These are phyloP conservation scores for Zygoascus ofunaensis DNA, from an alignment of 805 yeast species.

Conservation along the genomic window DNA sequence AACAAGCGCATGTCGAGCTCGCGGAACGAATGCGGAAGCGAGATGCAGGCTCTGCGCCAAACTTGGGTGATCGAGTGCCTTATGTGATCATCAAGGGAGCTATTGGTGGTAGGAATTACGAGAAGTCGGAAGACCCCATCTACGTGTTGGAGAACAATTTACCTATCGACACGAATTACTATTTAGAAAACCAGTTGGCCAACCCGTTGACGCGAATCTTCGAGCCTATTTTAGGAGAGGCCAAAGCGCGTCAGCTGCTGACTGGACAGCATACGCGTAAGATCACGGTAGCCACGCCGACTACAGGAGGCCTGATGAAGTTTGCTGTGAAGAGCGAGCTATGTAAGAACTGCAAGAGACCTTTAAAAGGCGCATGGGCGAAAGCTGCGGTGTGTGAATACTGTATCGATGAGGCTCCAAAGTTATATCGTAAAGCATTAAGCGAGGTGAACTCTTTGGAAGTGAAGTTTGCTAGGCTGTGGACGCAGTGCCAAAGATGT, in stretches of 20 bases:
- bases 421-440: conserved; percentile 70
- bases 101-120: conserved; percentile 76
- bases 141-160: conserved; percentile 85
- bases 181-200: conserved; percentile 82
- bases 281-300: conserved; percentile 57
- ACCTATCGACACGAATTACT: conserved; percentile 91
- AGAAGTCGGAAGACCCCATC: conserved; percentile 93
- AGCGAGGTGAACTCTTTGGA: conserved; percentile 74
- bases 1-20: conserved; percentile 94
- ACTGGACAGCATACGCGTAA: conserved; percentile 80
- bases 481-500: conserved; percentile 98
- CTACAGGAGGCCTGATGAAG: conserved; percentile 80
- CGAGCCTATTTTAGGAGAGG: conserved; percentile 88
- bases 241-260: conserved; percentile 65
- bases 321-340: conserved; percentile 84
- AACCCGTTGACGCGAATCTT: conserved; percentile 91
- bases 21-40: conserved; percentile 94
- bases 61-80: conserved; percentile 95
- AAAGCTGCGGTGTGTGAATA: conserved; percentile 74
- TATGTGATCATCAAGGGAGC: conserved; percentile 83
- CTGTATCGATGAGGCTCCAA: conserved; percentile 66
- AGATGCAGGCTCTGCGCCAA: conserved; percentile 96
- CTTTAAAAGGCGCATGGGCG: conserved; percentile 44
- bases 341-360: conserved; percentile 82
- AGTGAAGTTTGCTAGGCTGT: conserved; percentile 70